Conservation (phyloP, 805 yeast genomes). For the Nakazawaea wyomingensis region DNA sequence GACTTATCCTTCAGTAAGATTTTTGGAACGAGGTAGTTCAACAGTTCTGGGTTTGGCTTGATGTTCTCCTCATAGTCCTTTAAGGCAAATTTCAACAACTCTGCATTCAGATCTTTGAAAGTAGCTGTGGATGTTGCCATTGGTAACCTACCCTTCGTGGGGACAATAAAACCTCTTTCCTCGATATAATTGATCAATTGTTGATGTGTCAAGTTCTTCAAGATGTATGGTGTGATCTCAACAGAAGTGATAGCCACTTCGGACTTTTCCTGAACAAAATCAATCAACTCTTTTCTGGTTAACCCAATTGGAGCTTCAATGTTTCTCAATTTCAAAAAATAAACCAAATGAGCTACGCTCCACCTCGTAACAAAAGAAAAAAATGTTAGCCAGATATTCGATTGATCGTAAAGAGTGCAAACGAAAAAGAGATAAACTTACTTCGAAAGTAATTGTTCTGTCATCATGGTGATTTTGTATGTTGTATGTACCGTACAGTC, state of each 20-base stretch:
- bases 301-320: constrained; percentile 4
- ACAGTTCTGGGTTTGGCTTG: not conserved
- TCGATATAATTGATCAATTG: constrained; percentile 2
- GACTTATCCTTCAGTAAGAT: constrained; percentile 1
- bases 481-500: too few species aligned
- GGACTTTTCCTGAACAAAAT: not conserved
- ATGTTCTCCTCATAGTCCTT: not conserved
- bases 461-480: not conserved
- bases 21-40: constrained; percentile 1
- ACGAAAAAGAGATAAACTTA: not conserved
- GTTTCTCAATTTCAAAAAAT: constrained; percentile 1
- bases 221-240: constrained; percentile 4
- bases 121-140: not conserved
- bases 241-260: constrained; percentile 4
- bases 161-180: constrained; percentile 2
- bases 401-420: not conserved
- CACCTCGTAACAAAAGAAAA: not conserved
- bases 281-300: not conserved
- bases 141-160: not conserved
- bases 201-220: constrained; percentile 8
- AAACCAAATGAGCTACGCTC: constrained; percentile 1
- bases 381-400: not conserved
- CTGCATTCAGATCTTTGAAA: not conserved
- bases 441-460: not conserved
- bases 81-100: not conserved